Base-by-base conservation (phyloP, 768 basidiomycete species). In the Pisolithus albus region DNA sequence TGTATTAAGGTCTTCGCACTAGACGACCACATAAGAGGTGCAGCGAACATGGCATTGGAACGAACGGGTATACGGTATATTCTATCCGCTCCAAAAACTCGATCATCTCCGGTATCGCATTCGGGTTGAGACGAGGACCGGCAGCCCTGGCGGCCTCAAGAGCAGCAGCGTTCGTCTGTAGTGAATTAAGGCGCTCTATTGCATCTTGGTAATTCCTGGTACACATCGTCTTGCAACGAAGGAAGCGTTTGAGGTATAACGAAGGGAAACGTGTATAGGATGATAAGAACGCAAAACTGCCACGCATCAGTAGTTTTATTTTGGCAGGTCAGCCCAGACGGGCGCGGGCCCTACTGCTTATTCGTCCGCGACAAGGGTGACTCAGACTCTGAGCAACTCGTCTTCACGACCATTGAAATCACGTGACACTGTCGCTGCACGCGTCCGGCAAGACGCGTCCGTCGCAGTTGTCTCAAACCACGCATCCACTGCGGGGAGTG, bases 121-220 rank as follows among this genome's bases (percentile, higher is more conserved):
- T 79, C 30, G 70, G 69, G 49, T 69, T 69, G 51, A 78, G 70
- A 26, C 74, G 75, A 5, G 81, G 81, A 2, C 89, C 88, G 7
- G 84, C 79, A 34, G 86, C 84, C 37, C 88, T 83, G 34, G 85
- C 77, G 18, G 88, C 88, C 26, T 93, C 92, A 21, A 99, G 75
- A 19, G 84, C 81, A n/a, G 92, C 90, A 16, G 92, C 92, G 75
- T 98, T 99, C 26, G 87, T 88, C 66, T 99, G 94, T 2, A 92
- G 74, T 36, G 84, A 75, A 66, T 93, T 92, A 45, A 92, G 75
- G 53, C 75, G 71, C 41, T 82, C 77, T 40, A 92, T 72, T 1
- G 90, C 90, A 57, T 89, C 84, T 59, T 75, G 73, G 63, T 92
- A 92, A 4, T 82, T 77, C 49, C 45, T 48, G 46, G 43, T 50